Percentiles rank a stretch among this genome's conserved stretches.
Conservation (phyloP, 441 rosid species). For the Corymbia citriodora region DNA sequence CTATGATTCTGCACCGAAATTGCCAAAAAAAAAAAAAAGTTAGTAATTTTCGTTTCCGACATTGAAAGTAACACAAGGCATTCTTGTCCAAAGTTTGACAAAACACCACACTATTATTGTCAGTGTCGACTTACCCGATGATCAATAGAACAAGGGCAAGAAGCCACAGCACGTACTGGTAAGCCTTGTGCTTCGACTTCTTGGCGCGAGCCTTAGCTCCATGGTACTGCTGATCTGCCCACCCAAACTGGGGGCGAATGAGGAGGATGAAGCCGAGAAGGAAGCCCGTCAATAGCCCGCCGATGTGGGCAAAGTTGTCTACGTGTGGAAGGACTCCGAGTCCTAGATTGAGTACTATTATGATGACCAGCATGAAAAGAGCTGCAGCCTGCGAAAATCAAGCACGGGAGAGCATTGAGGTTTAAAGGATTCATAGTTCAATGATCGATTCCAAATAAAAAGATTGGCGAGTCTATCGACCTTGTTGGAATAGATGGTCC, state of each 20-base stretch:
- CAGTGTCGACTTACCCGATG: constrained; percentile 43
- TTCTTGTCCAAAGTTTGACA: not conserved
- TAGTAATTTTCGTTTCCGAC: not conserved
- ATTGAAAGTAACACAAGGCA: not conserved
- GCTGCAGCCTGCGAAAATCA: constrained; percentile 56
- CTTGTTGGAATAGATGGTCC: constrained; percentile 87
- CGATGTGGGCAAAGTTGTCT: constrained; percentile 93
- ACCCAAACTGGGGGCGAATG: constrained; percentile 74
- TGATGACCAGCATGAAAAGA: constrained; percentile 55
- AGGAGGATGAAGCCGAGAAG: constrained; percentile 71
- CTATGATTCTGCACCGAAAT: constrained; percentile 31
- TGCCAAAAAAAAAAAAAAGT: not conserved
- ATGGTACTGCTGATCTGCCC: constrained; percentile 34
- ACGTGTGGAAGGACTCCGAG: constrained; percentile 87
- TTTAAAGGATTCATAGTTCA: not conserved
- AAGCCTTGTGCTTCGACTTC: constrained; percentile 53
- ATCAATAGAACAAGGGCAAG: constrained; percentile 38
- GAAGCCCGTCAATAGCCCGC: constrained; percentile 83
- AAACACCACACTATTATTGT: not conserved
- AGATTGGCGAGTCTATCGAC: constrained; percentile 19
- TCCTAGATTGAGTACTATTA: constrained; percentile 64
- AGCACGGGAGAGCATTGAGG: not conserved
- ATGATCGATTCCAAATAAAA: not conserved
- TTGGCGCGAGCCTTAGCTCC: constrained; percentile 38
- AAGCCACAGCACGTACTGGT: constrained; percentile 52